These are phyloP conservation scores for Botrytis elliptica DNA, from an alignment of 2,329 filamentous ascomycete genomes.

Conservation along the genomic window DNA sequence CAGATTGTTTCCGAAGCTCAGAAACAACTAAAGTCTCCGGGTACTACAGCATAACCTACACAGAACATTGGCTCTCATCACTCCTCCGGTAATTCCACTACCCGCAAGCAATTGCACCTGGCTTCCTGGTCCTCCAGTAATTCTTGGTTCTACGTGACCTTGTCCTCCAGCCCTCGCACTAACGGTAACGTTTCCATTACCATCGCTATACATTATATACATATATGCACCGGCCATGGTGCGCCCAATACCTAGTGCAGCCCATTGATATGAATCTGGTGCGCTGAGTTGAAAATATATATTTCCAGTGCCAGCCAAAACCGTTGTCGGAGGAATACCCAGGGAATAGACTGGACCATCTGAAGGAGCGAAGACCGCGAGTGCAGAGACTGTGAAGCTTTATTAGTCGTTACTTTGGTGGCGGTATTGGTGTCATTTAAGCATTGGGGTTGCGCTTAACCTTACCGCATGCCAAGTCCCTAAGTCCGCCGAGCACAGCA, in stretches of 20 bases:
- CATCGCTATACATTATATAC: conserved; percentile 57
- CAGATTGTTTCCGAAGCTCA: background rate
- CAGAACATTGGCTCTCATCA: conserved; percentile 56
- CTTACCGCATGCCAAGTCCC: background rate
- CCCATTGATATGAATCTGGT: conserved; percentile 53
- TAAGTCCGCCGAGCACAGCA: background rate
- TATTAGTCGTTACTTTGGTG: background rate
- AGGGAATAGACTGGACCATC: conserved; percentile 30
- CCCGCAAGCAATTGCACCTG: conserved; percentile 50
- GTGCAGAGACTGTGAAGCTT: background rate
- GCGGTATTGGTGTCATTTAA: background rate
- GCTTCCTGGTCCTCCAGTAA: conserved; percentile 42
- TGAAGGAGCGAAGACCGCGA: background rate
- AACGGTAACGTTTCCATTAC: conserved; percentile 53
- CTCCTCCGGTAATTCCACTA: conserved; percentile 50
- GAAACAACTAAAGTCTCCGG: background rate
- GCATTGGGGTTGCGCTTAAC: background rate
- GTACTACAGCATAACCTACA: conserved; percentile 40
- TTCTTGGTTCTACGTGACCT: conserved; percentile 46
- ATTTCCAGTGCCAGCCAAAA: conserved; percentile 42
- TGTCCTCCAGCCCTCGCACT: conserved; percentile 47
- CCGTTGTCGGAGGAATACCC: conserved; percentile 25
- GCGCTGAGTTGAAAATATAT: conserved; percentile 58
- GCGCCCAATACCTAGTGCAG: conserved; percentile 55
- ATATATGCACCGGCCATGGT: conserved; percentile 57